These are phyloP conservation scores for Solanum paucissectum DNA, from an alignment of 257 asterid species.

Conservation along the genomic window DNA sequence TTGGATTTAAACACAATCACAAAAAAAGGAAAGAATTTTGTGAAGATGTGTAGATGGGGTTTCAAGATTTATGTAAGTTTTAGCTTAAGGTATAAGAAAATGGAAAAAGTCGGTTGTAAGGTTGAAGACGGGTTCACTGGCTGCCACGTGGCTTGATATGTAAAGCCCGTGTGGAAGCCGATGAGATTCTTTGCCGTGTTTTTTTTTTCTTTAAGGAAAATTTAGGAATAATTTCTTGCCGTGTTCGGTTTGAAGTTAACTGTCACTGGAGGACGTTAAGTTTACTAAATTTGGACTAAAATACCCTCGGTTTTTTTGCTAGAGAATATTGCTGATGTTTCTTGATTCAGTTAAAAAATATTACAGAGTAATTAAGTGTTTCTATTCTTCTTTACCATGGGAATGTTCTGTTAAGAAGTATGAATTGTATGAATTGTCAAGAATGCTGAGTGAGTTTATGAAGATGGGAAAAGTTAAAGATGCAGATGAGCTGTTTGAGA, in stretches of 20 bases:
- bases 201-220: too few species aligned
- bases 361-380: background rate
- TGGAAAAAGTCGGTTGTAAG: background rate
- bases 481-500: conserved; percentile 7
- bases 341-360: background rate
- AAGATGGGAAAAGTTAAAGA: background rate
- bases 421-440: background rate
- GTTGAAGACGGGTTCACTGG: background rate
- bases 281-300: background rate
- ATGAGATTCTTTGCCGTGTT: background rate
- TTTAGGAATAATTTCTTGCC: background rate
- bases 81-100: background rate
- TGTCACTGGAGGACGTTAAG: background rate
- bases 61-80: background rate
- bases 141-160: background rate
- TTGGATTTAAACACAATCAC: background rate
- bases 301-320: background rate
- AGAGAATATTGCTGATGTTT: background rate
- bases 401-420: background rate
- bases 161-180: background rate
- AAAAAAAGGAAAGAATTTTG: background rate
- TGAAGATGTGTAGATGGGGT: background rate
- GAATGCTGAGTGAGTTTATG: background rate
- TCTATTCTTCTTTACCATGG: background rate
- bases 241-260: background rate